Percentiles rank a stretch among this genome's conserved stretches.
Conservation (phyloP, 1,139 yeast species). For the Candida albicans region DNA sequence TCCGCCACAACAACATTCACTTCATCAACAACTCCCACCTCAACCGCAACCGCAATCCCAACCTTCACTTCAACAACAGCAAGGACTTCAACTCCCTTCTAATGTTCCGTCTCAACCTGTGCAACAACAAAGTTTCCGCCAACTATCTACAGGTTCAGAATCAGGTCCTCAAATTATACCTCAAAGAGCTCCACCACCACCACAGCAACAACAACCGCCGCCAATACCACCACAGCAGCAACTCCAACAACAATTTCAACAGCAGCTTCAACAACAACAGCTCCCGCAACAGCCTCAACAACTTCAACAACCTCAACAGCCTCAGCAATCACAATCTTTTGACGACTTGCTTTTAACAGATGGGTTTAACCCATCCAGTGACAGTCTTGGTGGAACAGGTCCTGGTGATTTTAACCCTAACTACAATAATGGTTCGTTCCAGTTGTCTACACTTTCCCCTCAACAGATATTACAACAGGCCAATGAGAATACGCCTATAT, state of each 20-base stretch:
- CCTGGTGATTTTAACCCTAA: constrained; percentile 4
- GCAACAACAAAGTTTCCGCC: constrained; percentile 11
- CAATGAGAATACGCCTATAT: constrained; percentile 16
- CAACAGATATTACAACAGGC: constrained; percentile 41
- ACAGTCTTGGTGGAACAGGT: constrained; percentile 1
- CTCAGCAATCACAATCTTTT: constrained; percentile 11
- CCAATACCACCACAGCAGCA: constrained; percentile 2
- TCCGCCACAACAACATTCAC: constrained; percentile 11
- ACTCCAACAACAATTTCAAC: constrained; percentile 8
- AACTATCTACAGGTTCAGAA: background rate
- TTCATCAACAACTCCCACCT: constrained; percentile 6
- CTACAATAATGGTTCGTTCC: constrained; percentile 8
- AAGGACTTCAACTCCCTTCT: constrained; percentile 9
- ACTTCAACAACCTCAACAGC: constrained; percentile 9
- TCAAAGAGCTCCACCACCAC: constrained; percentile 1
- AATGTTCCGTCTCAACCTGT: constrained; percentile 8
- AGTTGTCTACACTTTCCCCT: constrained; percentile 33
- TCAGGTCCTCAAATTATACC: constrained; percentile 2
- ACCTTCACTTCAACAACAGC: constrained; percentile 13
- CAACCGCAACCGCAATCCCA: constrained; percentile 8
- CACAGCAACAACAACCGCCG: constrained; percentile 1
- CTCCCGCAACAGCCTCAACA: constrained; percentile 5
- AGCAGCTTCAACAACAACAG: constrained; percentile 5
- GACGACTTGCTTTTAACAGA: constrained; percentile 5
- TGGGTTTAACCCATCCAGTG: constrained; percentile 4